Conservation (phyloP, 116 monocot genomes). For the Dioscorea cayenensis region DNA sequence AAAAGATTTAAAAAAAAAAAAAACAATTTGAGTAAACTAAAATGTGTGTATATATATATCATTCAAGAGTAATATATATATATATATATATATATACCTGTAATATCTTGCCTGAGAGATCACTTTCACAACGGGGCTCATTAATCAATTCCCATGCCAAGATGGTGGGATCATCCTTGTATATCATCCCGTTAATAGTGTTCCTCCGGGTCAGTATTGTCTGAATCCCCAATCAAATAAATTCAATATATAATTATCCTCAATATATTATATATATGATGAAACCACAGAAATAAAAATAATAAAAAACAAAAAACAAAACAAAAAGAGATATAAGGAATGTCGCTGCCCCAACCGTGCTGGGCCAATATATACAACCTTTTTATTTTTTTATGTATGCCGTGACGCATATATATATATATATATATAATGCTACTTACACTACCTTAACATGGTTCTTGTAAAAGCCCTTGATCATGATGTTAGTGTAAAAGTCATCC, state of each 20-base stretch:
- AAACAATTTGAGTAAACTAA: background rate
- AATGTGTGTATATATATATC: too few relatives aligned
- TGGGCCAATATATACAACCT: too few relatives aligned
- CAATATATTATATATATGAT: too few relatives aligned
- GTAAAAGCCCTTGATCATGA: conserved; percentile 61
- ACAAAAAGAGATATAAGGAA: too few relatives aligned
- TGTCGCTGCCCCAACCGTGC: too few relatives aligned
- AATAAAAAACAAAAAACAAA: too few relatives aligned
- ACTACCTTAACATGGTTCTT: conserved; percentile 88
- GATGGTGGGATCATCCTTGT: conserved; percentile 82
- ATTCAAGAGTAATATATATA: too few relatives aligned
- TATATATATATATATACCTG: conserved; percentile 45
- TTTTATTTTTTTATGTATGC: too few relatives aligned
- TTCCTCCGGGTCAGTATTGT: conserved; percentile 62
- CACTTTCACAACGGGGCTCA: conserved; percentile 76
- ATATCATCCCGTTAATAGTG: conserved; percentile 50
- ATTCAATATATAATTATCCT: too few relatives aligned
- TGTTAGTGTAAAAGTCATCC: conserved; percentile 88
- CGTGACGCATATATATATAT: too few relatives aligned
- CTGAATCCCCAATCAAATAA: conserved; percentile 3
- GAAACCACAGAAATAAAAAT: too few relatives aligned
- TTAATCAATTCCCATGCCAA: conserved; percentile 90
- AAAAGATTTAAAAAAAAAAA: background rate
- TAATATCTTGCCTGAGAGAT: conserved; percentile 53
- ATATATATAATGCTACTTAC: too few relatives aligned